Base-by-base conservation (phyloP, 805 yeast species). In the Wickerhamiella alocasiicola region DNA sequence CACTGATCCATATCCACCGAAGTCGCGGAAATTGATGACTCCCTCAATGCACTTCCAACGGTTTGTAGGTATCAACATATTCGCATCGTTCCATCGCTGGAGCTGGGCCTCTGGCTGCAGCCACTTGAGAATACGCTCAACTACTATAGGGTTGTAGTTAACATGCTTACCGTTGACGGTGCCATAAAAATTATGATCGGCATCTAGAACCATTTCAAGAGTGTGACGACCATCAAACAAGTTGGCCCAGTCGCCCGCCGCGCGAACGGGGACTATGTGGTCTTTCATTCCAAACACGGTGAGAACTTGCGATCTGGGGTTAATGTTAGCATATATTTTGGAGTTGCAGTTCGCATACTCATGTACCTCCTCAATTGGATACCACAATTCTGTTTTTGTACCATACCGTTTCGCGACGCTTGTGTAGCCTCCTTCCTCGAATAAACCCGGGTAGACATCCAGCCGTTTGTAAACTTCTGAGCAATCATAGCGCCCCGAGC, bases 161-260 rank as follows among this genome's bases (percentile, higher is more conserved):
- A 75, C 72, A 26, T 61, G 60, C 25, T 42, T 43, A 19, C 29
- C 36, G 19, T 39, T 18, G 11, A 6, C 19, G 2, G 12, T 19
- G 36, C 36, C 88, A 52, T 70, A 79, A 53, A 70, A 85, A 52
- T 81, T 82, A 58, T 87, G 97, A 55, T 83, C 87, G 0, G 94
- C 95, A 35, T 64, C 65, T 1, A 72, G 71, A 9, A 87, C 62
- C 6, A 82, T 55, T 30, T 65, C 64, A 41, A 84, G 60, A 3
- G 66, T 63, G 49, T 79, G 78, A 16, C 85, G 72, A 4, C 68
- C 59, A 24, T 66, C 68, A 36, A 85, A 69, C 7, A 62, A 48
- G 49, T 78, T 74, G 9, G 80, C 73, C 60, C 64, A 83, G 26
- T 49, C 50, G 1, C 77, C 67, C 6, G 77, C 67, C 50, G 83